These are phyloP conservation scores for Podila minutissima DNA, from an alignment of 192 early-diverging fungal species.

Conservation along the genomic window DNA sequence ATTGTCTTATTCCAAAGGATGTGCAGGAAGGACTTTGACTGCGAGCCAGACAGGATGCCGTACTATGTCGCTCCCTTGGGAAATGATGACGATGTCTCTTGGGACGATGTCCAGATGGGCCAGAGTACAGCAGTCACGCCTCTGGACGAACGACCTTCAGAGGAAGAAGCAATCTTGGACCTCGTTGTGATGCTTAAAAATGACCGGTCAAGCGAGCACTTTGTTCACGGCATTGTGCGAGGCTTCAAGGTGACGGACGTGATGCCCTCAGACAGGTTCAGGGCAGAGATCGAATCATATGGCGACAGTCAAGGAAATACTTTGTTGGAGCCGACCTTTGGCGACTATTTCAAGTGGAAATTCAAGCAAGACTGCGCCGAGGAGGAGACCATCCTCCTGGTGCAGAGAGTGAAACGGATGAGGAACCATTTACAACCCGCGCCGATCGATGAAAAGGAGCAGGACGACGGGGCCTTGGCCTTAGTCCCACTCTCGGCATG, in stretches of 20 bases:
- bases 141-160: conserved; percentile 20
- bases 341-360: conserved; percentile 53
- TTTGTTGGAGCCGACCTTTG: conserved; percentile 34
- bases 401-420: conserved; percentile 48
- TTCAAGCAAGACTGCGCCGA: conserved; percentile 10
- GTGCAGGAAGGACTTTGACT: conserved; percentile 57
- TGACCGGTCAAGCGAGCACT: conserved; percentile 56
- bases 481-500: conserved; percentile 46
- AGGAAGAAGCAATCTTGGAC: conserved; percentile 18
- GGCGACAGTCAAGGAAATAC: not conserved
- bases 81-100: conserved; percentile 55
- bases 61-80: conserved; percentile 66
- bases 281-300: not conserved
- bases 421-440: conserved; percentile 57
- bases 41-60: conserved; percentile 58
- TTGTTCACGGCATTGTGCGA: conserved; percentile 42
- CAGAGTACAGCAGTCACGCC: conserved; percentile 6
- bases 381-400: conserved; percentile 51
- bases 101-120: conserved; percentile 54
- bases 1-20: conserved; percentile 58
- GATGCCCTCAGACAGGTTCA: conserved; percentile 16
- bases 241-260: conserved; percentile 20
- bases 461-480: conserved; percentile 29
- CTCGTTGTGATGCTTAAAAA: conserved; percentile 51
- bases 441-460: conserved; percentile 13